Base-by-base conservation (phyloP, 2,329 filamentous ascomycete genomes). In the Hypomyces rosellus region DNA sequence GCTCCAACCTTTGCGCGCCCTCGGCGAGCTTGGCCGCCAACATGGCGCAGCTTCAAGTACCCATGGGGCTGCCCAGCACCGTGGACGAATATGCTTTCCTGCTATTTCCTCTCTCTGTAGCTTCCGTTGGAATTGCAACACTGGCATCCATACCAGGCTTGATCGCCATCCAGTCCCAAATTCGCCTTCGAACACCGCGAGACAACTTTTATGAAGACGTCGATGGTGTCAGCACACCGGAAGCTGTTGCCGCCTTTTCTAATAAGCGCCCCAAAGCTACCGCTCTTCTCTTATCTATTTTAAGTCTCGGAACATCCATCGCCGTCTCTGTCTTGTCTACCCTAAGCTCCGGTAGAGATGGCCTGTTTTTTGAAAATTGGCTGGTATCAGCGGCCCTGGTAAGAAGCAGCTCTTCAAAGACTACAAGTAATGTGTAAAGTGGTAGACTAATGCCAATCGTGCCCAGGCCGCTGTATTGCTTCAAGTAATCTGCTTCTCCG, bases 161-260 rank as follows among this genome's bases (percentile, higher is more conserved):
- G 18, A 52, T 62, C 36, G 63, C 65, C 40, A 57, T 70, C 34
- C 34, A 65, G 42, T 56, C 57, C 33, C 71, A 74, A 51, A 52
- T 65, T 34, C 66, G 64, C 33, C 59, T 63, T 37, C 64, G 65
- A 20, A 62, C 61, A 4, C 65, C 68, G 8, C 68, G 68, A 51
- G 69, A 76, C 38, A 68, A 75, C 11, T 69, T 74, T 12, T 90
- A 90, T 60, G 71, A 82, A 57, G 87, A 91, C 61, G 69, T 75
- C 54, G 87, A 91, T 66, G 87, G 87, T 45, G 74, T 77, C 55
- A 85, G 84, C 33, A 85, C 82, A 0, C 74, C 79, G 38, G 81
- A 85, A 61, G 81, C 82, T 1, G 63, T 82, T 47, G 74, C 75
- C 18, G 74, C 73, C 37, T 90, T 84, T 61, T 85, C 84, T 25